phyloP scores from a whole-genome alignment of 2,329 filamentous ascomycete species.

The Dothistroma septosporum region DNA sequence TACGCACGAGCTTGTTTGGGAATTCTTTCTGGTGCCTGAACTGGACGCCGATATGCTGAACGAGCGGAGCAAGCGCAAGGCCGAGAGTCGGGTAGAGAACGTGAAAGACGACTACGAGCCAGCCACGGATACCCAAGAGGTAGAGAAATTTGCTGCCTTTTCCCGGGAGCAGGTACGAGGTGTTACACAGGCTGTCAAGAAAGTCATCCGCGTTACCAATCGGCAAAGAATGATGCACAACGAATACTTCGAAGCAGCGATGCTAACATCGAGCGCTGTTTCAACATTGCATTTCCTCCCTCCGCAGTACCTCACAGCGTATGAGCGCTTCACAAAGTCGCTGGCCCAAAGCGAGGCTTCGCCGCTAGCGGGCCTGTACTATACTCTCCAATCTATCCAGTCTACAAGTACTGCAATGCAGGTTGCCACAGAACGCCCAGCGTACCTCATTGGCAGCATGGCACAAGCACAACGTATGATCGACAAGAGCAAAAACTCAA shows the following conservation, averaged over 20 bases:
- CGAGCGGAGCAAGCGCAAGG: slow-evolving; percentile 81
- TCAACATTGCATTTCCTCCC: slow-evolving; percentile 65
- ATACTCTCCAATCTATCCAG: slow-evolving; percentile 73
- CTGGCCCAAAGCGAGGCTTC: slow-evolving; percentile 66
- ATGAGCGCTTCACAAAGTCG: slow-evolving; percentile 66
- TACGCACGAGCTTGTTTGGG: slow-evolving; percentile 97
- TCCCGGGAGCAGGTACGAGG: slow-evolving; percentile 84
- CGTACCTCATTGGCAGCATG: slow-evolving; percentile 73
- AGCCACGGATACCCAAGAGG: slow-evolving; percentile 67
- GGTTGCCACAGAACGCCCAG: slow-evolving; percentile 71
- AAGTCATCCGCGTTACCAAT: slow-evolving; percentile 74
- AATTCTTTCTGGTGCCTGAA: slow-evolving; percentile 96
- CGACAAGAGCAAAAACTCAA: slow-evolving; percentile 70
- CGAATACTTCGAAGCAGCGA: slow-evolving; percentile 67
- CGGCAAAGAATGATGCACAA: slow-evolving; percentile 59
- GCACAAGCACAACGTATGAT: slow-evolving; percentile 68
- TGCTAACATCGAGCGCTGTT: slow-evolving; percentile 49
- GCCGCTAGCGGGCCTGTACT: slow-evolving; percentile 69
- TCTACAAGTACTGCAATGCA: slow-evolving; percentile 80
- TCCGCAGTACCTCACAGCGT: slow-evolving; percentile 60
- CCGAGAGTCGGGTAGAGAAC: slow-evolving; percentile 74
- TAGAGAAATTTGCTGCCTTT: slow-evolving; percentile 88
- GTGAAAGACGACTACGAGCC: slow-evolving; percentile 87
- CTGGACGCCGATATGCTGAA: slow-evolving; percentile 86
- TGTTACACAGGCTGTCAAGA: slow-evolving; percentile 78